phyloP scores from a whole-genome alignment of 202 grass and related monocot genomes.

The Eragrostis tef region DNA sequence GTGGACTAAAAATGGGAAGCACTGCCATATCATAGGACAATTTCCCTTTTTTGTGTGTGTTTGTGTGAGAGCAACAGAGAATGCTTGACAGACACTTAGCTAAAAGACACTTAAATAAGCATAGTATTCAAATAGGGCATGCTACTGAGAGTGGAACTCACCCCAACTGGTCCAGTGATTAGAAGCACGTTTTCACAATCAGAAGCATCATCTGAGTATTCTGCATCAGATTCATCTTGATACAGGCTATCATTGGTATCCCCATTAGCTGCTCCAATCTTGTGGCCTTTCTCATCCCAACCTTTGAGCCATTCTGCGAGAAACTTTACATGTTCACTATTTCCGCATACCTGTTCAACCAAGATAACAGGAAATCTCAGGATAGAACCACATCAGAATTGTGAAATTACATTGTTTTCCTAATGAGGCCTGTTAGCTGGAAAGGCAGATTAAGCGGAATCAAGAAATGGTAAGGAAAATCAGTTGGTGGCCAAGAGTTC shows the following conservation, averaged over 20 bases:
- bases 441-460: constrained; percentile 39
- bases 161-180: constrained; percentile 97
- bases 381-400: constrained; percentile 32
- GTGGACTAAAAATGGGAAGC: constrained; percentile 17
- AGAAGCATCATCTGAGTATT: constrained; percentile 59
- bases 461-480: constrained; percentile 7
- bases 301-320: constrained; percentile 81
- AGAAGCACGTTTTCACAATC: constrained; percentile 73
- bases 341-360: constrained; percentile 83
- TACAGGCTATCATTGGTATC: constrained; percentile 57
- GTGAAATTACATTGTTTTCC: constrained; percentile 15
- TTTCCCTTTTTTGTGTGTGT: constrained; percentile 6
- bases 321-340: constrained; percentile 66
- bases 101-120: constrained; percentile 18
- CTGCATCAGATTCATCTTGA: constrained; percentile 64
- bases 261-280: constrained; percentile 52
- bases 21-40: not conserved
- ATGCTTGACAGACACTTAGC: not conserved
- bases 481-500: too few relatives aligned
- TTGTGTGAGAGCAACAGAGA: not conserved
- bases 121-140: constrained; percentile 24
- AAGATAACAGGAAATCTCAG: constrained; percentile 41
- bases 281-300: constrained; percentile 80
- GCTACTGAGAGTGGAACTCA: constrained; percentile 47
- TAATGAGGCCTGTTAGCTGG: constrained; percentile 11